Conservation (phyloP, 1,139 yeast genomes). For the Suhomyces panamericanus region DNA sequence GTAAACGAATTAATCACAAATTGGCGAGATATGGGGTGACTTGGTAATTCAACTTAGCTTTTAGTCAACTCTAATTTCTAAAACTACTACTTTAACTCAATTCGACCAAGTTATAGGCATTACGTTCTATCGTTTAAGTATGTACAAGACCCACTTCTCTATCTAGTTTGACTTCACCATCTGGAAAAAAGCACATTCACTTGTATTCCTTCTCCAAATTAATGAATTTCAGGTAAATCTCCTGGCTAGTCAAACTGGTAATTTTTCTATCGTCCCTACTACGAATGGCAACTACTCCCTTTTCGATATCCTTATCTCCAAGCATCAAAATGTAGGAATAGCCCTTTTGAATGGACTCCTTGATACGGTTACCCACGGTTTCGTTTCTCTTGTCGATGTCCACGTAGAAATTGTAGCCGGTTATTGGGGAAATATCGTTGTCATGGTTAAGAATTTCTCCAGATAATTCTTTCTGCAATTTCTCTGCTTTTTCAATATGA, state of each 20-base stretch:
- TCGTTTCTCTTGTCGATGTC: conserved; percentile 76
- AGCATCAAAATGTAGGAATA: conserved; percentile 78
- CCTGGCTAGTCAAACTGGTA: conserved; percentile 43
- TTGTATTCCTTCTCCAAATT: conserved; percentile 49
- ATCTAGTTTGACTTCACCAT: too few species aligned
- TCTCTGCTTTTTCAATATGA: conserved; percentile 56
- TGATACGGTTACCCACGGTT: conserved; percentile 77
- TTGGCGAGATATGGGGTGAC: too few species aligned
- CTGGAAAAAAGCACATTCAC: background rate
- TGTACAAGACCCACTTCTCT: background rate
- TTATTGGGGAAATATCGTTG: conserved; percentile 47
- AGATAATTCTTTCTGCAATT: conserved; percentile 47
- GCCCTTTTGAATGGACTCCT: conserved; percentile 74
- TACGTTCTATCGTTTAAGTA: background rate
- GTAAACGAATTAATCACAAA: background rate
- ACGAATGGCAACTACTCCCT: conserved; percentile 66
- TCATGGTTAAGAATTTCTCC: conserved; percentile 45
- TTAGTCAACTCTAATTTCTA: too few species aligned
- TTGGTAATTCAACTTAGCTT: too few species aligned
- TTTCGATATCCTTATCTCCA: conserved; percentile 80
- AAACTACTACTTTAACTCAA: too few species aligned
- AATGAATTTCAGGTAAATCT: conserved; percentile 51
- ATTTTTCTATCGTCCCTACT: conserved; percentile 56
- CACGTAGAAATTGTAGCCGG: conserved; percentile 65
- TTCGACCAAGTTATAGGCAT: too few species aligned